Evolutionary conservation across 306 rosid species (phyloP).

Genomic region (Cajanus cajan): DNA sequence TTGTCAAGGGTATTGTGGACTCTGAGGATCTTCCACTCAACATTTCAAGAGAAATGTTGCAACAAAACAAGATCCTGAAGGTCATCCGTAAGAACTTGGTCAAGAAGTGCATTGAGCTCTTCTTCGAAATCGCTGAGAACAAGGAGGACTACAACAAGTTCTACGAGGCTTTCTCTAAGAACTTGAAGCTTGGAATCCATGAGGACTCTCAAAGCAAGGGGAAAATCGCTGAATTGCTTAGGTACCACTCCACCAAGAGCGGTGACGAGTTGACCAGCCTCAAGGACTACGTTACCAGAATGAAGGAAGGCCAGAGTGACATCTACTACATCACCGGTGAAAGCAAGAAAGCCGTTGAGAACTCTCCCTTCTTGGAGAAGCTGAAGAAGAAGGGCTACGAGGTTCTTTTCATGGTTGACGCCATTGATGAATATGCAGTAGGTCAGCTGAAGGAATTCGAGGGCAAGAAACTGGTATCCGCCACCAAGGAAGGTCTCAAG

Average conservation of each 20-base stretch:
- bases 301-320: conserved; percentile 89
- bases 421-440: conserved; percentile 81
- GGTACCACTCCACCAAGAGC: conserved; percentile 87
- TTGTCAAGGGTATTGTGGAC: conserved; percentile 86
- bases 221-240: conserved; percentile 71
- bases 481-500: conserved; percentile 81
- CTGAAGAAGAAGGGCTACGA: conserved; percentile 80
- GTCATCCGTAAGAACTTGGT: conserved; percentile 88
- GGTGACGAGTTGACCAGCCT: conserved; percentile 86
- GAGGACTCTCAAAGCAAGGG: conserved; percentile 76
- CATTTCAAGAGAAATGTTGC: conserved; percentile 76
- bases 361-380: conserved; percentile 84
- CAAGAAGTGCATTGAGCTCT: conserved; percentile 75
- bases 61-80: conserved; percentile 84
- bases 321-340: conserved; percentile 85
- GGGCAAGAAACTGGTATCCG: conserved; percentile 87
- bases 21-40: conserved; percentile 91
- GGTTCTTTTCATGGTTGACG: conserved; percentile 85
- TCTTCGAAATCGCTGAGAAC: conserved; percentile 85
- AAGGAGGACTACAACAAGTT: conserved; percentile 90
- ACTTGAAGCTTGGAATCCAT: conserved; percentile 77
- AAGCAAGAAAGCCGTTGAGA: conserved; percentile 85
- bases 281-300: conserved; percentile 83
- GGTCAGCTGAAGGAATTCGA: conserved; percentile 87
- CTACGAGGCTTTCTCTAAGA: conserved; percentile 84